These are phyloP conservation scores for Ustilago cynodontis DNA, from an alignment of 1,284 basidiomycete genomes.

Conservation along the genomic window DNA sequence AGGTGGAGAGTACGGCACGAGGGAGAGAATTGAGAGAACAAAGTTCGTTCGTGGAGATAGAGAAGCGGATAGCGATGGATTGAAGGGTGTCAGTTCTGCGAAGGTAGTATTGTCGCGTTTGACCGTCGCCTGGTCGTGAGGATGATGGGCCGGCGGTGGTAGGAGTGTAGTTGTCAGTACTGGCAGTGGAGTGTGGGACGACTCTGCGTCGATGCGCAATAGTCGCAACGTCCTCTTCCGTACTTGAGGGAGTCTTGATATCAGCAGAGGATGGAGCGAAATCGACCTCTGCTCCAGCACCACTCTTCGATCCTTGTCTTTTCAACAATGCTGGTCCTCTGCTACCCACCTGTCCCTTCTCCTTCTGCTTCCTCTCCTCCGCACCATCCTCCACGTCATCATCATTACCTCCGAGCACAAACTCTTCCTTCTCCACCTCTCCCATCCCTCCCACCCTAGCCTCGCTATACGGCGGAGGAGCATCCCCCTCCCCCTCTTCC, in stretches of 20 bases:
- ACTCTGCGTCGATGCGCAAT: conserved; percentile 13
- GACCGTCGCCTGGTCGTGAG: conserved; percentile 11
- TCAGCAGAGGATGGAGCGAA: conserved; percentile 1
- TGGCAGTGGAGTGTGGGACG: conserved; percentile 21
- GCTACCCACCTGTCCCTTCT: background rate
- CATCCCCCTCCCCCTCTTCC: conserved; percentile 3
- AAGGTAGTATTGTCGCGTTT: conserved; percentile 49
- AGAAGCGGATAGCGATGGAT: conserved; percentile 46
- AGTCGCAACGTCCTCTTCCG: background rate
- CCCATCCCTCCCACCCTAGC: background rate
- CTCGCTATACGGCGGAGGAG: conserved; percentile 37
- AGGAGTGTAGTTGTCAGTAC: background rate
- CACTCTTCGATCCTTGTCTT: conserved; percentile 25
- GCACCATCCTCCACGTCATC: background rate
- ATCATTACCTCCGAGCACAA: conserved; percentile 28
- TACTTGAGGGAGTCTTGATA: background rate
- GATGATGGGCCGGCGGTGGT: background rate
- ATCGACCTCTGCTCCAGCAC: conserved; percentile 31
- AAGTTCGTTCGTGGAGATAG: conserved; percentile 33
- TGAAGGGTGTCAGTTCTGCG: conserved; percentile 45
- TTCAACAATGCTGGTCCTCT: conserved; percentile 5
- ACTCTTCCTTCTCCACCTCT: conserved; percentile 4
- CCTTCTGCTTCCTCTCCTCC: background rate
- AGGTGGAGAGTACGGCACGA: conserved; percentile 34
- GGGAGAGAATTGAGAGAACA: conserved; percentile 48